A percentile compares a stretch with the other conserved stretches of the same genome.
Conservation (phyloP, 2,329 filamentous ascomycete genomes). For the Scortechinia acanthostroma region DNA sequence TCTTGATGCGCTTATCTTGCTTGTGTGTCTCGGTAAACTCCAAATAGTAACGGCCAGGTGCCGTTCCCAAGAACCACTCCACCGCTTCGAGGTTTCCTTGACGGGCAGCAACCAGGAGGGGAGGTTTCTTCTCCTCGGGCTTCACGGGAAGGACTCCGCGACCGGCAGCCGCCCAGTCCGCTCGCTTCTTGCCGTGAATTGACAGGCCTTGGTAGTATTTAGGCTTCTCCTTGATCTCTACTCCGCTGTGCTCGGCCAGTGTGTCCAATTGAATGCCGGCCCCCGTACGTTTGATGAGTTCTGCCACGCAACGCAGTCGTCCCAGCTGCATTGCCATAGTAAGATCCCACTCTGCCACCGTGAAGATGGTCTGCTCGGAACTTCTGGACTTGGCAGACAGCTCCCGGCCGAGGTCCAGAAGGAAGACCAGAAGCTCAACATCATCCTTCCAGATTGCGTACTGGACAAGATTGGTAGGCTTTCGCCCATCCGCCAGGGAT, state of each 20-base stretch:
- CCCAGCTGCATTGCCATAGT: constrained; percentile 32
- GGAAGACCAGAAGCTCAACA: constrained; percentile 38
- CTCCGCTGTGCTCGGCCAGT: constrained; percentile 57
- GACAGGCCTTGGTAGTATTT: constrained; percentile 71
- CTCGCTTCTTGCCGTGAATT: constrained; percentile 59
- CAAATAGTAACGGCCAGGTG: constrained; percentile 58
- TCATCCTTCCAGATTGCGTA: constrained; percentile 39
- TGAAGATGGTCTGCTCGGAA: constrained; percentile 20
- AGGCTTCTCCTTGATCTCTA: constrained; percentile 56
- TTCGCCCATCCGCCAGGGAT: constrained; percentile 14
- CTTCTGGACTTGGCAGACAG: constrained; percentile 23
- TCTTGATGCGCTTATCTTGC: constrained; percentile 54
- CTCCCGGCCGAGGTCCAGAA: constrained; percentile 44
- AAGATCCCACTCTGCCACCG: constrained; percentile 32
- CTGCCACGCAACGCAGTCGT: constrained; percentile 47
- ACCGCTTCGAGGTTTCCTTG: constrained; percentile 56
- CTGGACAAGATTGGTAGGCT: background rate
- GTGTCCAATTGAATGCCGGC: constrained; percentile 63
- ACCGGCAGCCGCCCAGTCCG: constrained; percentile 67
- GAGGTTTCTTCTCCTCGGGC: constrained; percentile 40
- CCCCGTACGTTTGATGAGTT: constrained; percentile 60
- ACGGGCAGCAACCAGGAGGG: constrained; percentile 50
- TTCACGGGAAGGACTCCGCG: constrained; percentile 29
- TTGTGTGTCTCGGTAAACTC: constrained; percentile 58
- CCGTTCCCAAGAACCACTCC: constrained; percentile 72